phyloP scores from a whole-genome alignment of 139 green algal genomes.

The Asterochloris erici region DNA sequence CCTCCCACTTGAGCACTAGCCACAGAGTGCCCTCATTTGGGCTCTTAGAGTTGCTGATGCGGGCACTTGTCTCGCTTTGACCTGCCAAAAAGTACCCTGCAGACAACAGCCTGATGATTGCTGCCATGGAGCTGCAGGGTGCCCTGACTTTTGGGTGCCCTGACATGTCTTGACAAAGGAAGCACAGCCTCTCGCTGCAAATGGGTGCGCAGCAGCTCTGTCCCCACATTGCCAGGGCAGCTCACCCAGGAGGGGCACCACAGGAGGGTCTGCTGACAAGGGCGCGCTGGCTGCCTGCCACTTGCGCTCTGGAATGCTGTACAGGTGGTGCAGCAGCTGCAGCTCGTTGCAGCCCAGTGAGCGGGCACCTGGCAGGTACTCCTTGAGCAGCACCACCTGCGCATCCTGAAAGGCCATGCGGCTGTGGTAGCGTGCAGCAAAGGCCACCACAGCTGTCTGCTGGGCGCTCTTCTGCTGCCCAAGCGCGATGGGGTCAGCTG shows the following conservation, averaged over 20 bases:
- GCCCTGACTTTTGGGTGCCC: too few species aligned
- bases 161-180: too few species aligned
- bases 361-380: constrained; percentile 67
- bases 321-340: constrained; percentile 56
- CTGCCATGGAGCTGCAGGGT: too few species aligned
- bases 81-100: constrained; percentile 58
- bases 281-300: constrained; percentile 37
- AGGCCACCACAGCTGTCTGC: constrained; percentile 64
- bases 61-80: constrained; percentile 30
- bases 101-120: neutral
- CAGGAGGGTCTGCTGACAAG: constrained; percentile 30
- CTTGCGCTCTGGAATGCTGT: constrained; percentile 47
- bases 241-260: constrained; percentile 59
- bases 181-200: neutral
- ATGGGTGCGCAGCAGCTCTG: neutral
- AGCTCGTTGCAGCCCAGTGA: constrained; percentile 71
- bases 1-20: constrained; percentile 73
- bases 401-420: constrained; percentile 61
- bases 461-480: constrained; percentile 10
- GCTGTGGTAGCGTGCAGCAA: constrained; percentile 48
- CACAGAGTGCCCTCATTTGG: constrained; percentile 48
- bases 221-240: too few species aligned
- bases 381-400: constrained; percentile 56
- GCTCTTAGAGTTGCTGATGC: neutral
- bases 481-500: constrained; percentile 4